These are phyloP conservation scores for Phytophthora meadii DNA, from an alignment of 352 stramenopile genomes.

Conservation along the genomic window DNA sequence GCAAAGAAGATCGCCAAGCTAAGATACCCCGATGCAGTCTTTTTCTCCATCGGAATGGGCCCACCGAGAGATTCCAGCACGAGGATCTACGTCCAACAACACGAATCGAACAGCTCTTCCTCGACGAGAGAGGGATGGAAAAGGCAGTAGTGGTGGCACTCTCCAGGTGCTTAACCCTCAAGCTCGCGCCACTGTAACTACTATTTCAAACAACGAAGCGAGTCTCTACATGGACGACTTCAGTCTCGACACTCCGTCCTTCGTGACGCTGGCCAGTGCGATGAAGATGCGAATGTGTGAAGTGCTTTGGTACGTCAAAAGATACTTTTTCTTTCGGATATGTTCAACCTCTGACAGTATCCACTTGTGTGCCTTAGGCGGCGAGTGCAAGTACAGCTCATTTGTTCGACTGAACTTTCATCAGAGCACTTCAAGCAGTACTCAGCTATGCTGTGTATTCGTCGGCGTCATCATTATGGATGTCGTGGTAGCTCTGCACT, in stretches of 20 bases:
- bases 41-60: slow-evolving; percentile 7
- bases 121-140: slow-evolving; percentile 1
- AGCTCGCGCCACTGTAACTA: slow-evolving; percentile 18
- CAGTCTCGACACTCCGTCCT: slow-evolving; percentile 23
- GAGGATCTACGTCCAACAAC: slow-evolving; percentile 5
- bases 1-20: slow-evolving; percentile 1
- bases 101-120: not conserved
- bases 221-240: slow-evolving; percentile 39
- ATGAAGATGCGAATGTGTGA: slow-evolving; percentile 35
- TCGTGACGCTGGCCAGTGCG: slow-evolving; percentile 29
- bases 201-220: slow-evolving; percentile 34
- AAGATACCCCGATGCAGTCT: slow-evolving; percentile 10
- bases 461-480: slow-evolving; percentile 21
- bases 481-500: slow-evolving; percentile 21
- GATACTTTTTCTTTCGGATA: not conserved
- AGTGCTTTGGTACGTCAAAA: slow-evolving; percentile 30
- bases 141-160: slow-evolving; percentile 3
- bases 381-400: slow-evolving; percentile 28
- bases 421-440: slow-evolving; percentile 22
- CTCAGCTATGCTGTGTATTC: slow-evolving; percentile 28
- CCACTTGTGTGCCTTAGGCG: slow-evolving; percentile 1
- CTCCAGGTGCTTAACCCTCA: slow-evolving; percentile 26
- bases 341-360: too few species aligned
- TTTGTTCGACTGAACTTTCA: slow-evolving; percentile 25
- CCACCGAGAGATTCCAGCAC: slow-evolving; percentile 17